Base-by-base conservation (phyloP, 1,139 yeast species). In the Geotrichum aggregatum region DNA sequence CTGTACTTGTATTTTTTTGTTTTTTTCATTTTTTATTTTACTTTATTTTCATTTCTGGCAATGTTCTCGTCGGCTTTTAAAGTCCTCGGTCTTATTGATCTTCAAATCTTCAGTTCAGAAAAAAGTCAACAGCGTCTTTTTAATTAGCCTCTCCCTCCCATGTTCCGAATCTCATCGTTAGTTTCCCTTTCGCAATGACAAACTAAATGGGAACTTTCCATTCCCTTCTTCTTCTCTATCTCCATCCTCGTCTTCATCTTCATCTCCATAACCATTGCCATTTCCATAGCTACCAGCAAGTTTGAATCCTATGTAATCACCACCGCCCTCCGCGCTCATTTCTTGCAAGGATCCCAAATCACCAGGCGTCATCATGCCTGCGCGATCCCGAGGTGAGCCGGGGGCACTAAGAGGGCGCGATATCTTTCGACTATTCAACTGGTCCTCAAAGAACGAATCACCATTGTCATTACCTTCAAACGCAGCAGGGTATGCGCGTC, bases 311-410 rank as follows among this genome's bases (percentile, higher is more conserved):
- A 83, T 74, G 67, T 88, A 92, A 66, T 87, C 96, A 52, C 84
- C 94, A 38, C 87, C 84, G 59, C 84, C 82, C 52, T 88, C 77
- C 65, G 84, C 85, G 54, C 78, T 78, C 39, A 88, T 88, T 68
- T 92, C 98, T 70, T 88, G 97, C 63, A 92, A 75, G 11, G 96
- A 84, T n/a, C 98, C 98, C 61, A 92, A 78, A 68, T 92, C 98
- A 47, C 98, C 98, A 0, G 98, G 98, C 1, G 98, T 92, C 95
- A 88, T 89, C 16, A 87, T 84, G 47, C 78, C 87, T 52, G 66
- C 62, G 46, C 69, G 61, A 36, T 77, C 76, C 36, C 80, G 72
- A 54, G 98, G 98, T 14, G 97, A 89, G 1, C 98, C 98, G 2
- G 98, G 98, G 14, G 88, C 98, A 55, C 95, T 84, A 61, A 92